These are phyloP conservation scores for Xylaria acuta DNA, from an alignment of 495 filamentous ascomycete genomes.

Conservation along the genomic window DNA sequence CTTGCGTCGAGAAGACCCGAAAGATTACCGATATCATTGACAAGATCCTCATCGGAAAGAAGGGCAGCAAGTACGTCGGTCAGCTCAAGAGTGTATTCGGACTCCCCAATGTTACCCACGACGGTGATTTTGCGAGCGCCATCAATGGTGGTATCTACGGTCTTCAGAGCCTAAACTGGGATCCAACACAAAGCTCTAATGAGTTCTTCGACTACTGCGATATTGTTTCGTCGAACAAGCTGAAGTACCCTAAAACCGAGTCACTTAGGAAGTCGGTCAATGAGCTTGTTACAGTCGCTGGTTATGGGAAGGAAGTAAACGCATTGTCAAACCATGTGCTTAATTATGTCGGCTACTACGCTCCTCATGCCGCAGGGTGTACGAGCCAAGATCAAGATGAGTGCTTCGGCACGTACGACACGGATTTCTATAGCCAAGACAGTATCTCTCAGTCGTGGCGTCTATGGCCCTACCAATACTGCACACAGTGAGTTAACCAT, in stretches of 20 bases:
- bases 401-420: slow-evolving; percentile 62
- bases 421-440: slow-evolving; percentile 57
- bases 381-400: slow-evolving; percentile 52
- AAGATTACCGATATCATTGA: slow-evolving; percentile 68
- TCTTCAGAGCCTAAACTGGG: slow-evolving; percentile 74
- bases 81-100: slow-evolving; percentile 68
- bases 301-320: slow-evolving; percentile 58
- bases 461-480: slow-evolving; percentile 65
- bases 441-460: slow-evolving; percentile 58
- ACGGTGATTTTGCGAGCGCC: slow-evolving; percentile 66
- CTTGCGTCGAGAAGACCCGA: slow-evolving; percentile 62
- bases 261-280: slow-evolving; percentile 48
- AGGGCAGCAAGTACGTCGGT: slow-evolving; percentile 48
- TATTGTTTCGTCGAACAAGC: slow-evolving; percentile 56
- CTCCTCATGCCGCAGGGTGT: slow-evolving; percentile 46
- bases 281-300: slow-evolving; percentile 58
- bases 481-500: slow-evolving; percentile 48
- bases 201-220: slow-evolving; percentile 65
- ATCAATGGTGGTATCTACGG: slow-evolving; percentile 57
- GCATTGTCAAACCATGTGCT: slow-evolving; percentile 62
- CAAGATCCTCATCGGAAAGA: slow-evolving; percentile 64
- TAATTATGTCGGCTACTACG: slow-evolving; percentile 70
- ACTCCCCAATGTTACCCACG: slow-evolving; percentile 60
- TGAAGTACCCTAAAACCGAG: slow-evolving; percentile 56
- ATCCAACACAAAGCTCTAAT: slow-evolving; percentile 62